Conservation (phyloP, 2,329 filamentous ascomycete genomes). For the Phyllosticta citrichinensis region DNA sequence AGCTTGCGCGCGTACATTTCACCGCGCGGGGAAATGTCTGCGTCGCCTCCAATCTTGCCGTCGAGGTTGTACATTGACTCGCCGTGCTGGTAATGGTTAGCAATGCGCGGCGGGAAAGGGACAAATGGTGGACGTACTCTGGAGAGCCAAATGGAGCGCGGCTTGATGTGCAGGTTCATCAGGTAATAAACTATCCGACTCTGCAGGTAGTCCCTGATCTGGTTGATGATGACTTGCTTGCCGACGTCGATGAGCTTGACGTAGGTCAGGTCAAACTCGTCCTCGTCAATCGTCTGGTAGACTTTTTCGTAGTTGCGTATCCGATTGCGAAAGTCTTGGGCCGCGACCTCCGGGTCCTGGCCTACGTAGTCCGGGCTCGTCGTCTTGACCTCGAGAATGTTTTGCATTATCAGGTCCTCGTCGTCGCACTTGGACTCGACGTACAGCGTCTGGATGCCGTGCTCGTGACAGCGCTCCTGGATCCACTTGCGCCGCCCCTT, state of each 20-base stretch:
- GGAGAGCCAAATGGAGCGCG: constrained; percentile 92
- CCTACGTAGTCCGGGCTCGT: constrained; percentile 91
- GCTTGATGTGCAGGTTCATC: constrained; percentile 97
- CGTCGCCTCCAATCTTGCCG: constrained; percentile 88
- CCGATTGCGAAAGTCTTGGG: constrained; percentile 82
- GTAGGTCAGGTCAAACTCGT: constrained; percentile 82
- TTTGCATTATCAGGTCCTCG: constrained; percentile 93
- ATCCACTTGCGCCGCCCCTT: constrained; percentile 88
- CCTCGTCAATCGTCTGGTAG: constrained; percentile 85
- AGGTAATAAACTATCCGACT: constrained; percentile 95
- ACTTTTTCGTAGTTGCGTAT: constrained; percentile 97
- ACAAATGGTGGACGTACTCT: constrained; percentile 48
- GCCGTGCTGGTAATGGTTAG: constrained; percentile 59
- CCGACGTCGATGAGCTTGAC: constrained; percentile 97
- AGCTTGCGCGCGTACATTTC: constrained; percentile 79
- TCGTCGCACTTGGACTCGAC: constrained; percentile 97
- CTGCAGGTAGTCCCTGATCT: constrained; percentile 92
- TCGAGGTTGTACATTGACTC: constrained; percentile 88
- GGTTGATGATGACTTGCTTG: constrained; percentile 94
- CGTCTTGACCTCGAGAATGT: constrained; percentile 95
- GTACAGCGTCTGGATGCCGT: constrained; percentile 82
- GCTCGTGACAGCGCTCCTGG: constrained; percentile 61
- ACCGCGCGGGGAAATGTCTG: constrained; percentile 74
- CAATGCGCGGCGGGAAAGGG: background rate
- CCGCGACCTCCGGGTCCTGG: constrained; percentile 86